Evolutionary conservation across 179 eudicot genomes (phyloP), one percentile per base, ranked within the genome.

Genomic region (Corrigiola litoralis): DNA sequence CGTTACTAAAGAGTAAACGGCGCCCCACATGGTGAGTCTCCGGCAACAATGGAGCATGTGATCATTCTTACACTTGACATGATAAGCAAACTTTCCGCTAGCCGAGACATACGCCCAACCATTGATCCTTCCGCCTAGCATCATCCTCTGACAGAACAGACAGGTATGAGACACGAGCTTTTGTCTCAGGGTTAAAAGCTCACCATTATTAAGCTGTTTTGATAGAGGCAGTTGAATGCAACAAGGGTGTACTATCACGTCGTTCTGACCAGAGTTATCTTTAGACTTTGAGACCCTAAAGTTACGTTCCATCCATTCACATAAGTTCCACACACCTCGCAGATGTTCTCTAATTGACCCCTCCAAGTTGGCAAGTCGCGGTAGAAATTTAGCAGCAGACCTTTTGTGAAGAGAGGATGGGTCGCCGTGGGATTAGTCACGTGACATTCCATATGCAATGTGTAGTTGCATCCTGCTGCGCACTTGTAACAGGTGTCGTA

Each of bases 191-290:
- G 13, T 9, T 7, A 63, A 37, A 2, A 16, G 6, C 1, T n/a
- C 58, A 1, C 21, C 59, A 9, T 51, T 29, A 36, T 11, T 28
- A n/a, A n/a, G n/a, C 4, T 37, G 7, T n/a, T 21, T 50, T 4
- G 36, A 2, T 8, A 24, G 6, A 38, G 68, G 47, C 47, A 64
- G 20, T 2, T 37, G 24, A 58, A 64, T 64, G 37, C 68, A 64
- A 36, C 48, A 36, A 14, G 68, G 68, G 58, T 64, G 68, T 25
- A 64, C n/a, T n/a, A n/a, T n/a, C n/a, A n/a, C n/a, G n/a, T n/a
- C n/a, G n/a, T n/a, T n/a, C n/a, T n/a, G n/a, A n/a, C n/a, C n/a
- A n/a, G n/a, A n/a, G n/a, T n/a, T n/a, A n/a, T n/a, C n/a, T n/a
- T n/a, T n/a, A n/a, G n/a, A n/a, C n/a, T n/a, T n/a, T n/a, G n/a